Evolutionary conservation across 2,329 filamentous ascomycete genomes (phyloP).

Genomic region (Aspergillus felis): DNA sequence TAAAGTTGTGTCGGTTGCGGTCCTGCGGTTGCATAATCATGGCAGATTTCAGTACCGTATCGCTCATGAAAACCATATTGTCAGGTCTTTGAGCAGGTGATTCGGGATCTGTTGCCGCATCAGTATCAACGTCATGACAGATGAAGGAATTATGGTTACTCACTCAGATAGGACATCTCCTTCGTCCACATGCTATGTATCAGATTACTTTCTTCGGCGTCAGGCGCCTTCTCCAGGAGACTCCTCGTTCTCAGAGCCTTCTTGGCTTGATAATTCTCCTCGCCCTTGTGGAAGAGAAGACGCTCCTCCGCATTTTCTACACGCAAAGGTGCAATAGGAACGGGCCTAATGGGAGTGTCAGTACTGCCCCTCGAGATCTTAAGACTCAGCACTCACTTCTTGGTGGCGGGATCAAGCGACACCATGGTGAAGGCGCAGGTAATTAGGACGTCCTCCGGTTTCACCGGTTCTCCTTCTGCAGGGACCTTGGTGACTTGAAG

Average conservation of each 20-base stretch:
- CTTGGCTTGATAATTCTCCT: slow-evolving; percentile 64
- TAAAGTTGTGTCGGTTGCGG: slow-evolving; percentile 67
- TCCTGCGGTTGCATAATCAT: slow-evolving; percentile 74
- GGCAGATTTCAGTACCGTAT: slow-evolving; percentile 60
- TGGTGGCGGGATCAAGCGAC: slow-evolving; percentile 64
- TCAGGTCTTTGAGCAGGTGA: slow-evolving; percentile 51
- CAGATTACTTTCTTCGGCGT: slow-evolving; percentile 66
- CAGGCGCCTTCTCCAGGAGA: slow-evolving; percentile 63
- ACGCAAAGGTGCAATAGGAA: slow-evolving; percentile 58
- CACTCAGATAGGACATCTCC: slow-evolving; percentile 60
- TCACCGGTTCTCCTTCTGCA: slow-evolving; percentile 51
- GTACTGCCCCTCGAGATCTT: background rate
- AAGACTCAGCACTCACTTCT: slow-evolving; percentile 44
- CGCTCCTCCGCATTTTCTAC: slow-evolving; percentile 64
- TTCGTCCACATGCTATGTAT: slow-evolving; percentile 72
- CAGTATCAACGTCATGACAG: background rate
- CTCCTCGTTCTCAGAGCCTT: slow-evolving; percentile 59
- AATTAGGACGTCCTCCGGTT: slow-evolving; percentile 61
- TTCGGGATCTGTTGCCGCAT: slow-evolving; percentile 47
- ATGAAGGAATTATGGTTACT: slow-evolving; percentile 7
- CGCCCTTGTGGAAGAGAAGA: slow-evolving; percentile 58
- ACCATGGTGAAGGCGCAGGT: slow-evolving; percentile 78
- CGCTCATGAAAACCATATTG: slow-evolving; percentile 60
- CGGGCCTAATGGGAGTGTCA: slow-evolving; percentile 43
- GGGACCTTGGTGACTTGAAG: slow-evolving; percentile 68